Conservation (phyloP, 768 basidiomycete species). For the Panaeolus papilionaceus region DNA sequence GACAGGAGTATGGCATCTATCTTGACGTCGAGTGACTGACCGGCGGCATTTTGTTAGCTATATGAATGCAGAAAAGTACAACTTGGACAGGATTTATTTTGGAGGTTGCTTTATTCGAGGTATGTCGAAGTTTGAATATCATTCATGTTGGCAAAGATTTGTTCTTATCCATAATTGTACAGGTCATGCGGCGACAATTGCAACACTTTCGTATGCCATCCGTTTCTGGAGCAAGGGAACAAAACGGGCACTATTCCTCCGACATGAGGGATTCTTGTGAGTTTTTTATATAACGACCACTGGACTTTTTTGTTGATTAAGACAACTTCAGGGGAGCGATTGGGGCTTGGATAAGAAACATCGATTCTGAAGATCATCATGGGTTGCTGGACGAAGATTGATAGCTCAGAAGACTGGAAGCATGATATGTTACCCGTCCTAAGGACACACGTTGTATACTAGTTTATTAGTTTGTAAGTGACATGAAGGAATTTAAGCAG, state of each 20-base stretch:
- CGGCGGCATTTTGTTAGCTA: conserved; percentile 57
- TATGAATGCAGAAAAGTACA: conserved; percentile 99
- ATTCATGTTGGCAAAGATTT: conserved; percentile 15
- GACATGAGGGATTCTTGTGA: conserved; percentile 97
- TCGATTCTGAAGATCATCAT: conserved; percentile 54
- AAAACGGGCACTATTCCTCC: conserved; percentile 93
- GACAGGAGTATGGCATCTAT: conserved; percentile 4
- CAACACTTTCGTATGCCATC: conserved; percentile 97
- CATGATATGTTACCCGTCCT: conserved; percentile 4
- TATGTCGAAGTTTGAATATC: conserved; percentile 38
- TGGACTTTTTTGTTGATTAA: background rate
- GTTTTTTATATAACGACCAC: conserved; percentile 37
- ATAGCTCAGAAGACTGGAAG: background rate
- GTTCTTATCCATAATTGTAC: conserved; percentile 26
- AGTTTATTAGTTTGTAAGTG: conserved; percentile 1
- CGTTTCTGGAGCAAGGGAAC: conserved; percentile 99
- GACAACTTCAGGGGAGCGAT: conserved; percentile 74
- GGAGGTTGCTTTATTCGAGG: conserved; percentile 99
- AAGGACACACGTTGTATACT: conserved; percentile 1
- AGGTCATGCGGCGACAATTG: conserved; percentile 98
- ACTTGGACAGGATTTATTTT: conserved; percentile 96
- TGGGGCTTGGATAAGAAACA: conserved; percentile 98
- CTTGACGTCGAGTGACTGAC: conserved; percentile 13
- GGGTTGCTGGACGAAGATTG: background rate
- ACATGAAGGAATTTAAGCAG: conserved; percentile 1